Percentiles rank a stretch among this genome's conserved stretches.
These are phyloP conservation scores for Arabidopsis arenosa DNA, from an alignment of 345 rosid species.

Conservation along the genomic window DNA sequence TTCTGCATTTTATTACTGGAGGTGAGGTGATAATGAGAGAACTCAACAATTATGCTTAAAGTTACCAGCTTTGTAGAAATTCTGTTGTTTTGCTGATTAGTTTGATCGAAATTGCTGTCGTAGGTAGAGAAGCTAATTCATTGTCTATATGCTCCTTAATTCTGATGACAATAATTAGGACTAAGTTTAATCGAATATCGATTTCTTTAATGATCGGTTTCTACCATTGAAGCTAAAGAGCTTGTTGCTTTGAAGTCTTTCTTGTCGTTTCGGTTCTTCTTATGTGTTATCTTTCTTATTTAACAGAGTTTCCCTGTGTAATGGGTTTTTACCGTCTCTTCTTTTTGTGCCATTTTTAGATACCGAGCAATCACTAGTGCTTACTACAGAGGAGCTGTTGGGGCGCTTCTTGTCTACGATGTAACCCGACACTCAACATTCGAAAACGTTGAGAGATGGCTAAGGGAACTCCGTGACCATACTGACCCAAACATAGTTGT, in stretches of 20 bases:
- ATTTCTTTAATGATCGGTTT: neutral
- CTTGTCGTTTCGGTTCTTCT: neutral
- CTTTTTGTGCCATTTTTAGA: conserved; percentile 43
- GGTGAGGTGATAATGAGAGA: neutral
- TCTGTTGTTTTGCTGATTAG: neutral
- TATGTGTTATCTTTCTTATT: too few relatives aligned
- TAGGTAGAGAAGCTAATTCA: neutral
- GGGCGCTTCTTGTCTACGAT: conserved; percentile 86
- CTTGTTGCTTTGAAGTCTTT: neutral
- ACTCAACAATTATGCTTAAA: neutral
- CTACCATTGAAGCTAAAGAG: neutral
- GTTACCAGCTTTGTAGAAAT: neutral
- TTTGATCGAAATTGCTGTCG: neutral
- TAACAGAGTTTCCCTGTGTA: neutral
- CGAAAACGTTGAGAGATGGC: conserved; percentile 92
- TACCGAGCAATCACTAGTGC: conserved; percentile 98
- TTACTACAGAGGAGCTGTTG: conserved; percentile 92
- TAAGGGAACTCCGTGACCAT: conserved; percentile 89
- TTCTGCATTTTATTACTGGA: neutral
- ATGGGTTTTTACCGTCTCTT: neutral
- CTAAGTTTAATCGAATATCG: neutral
- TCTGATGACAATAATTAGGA: neutral
- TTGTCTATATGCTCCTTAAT: neutral
- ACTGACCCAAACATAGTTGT: conserved; percentile 94
- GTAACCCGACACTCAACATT: conserved; percentile 91